phyloP scores from a whole-genome alignment of 2,329 filamentous ascomycete genomes.

The Dothistroma pini region DNA sequence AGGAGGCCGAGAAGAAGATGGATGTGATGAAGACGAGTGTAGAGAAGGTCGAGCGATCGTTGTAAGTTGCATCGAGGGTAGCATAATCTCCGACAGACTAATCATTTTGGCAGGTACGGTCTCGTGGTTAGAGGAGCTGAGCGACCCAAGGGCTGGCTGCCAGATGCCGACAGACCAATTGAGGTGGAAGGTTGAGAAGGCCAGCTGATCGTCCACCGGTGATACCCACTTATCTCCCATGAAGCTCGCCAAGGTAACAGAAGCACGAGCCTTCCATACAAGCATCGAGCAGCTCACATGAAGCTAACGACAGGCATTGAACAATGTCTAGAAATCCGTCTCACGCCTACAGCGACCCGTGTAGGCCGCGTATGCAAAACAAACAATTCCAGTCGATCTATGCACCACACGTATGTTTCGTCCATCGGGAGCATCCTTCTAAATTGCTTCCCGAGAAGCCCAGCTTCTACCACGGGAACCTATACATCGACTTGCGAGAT shows the following conservation, averaged over 20 bases:
- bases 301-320: too few species aligned
- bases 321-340: too few species aligned
- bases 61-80: constrained; percentile 13
- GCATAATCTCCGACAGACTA: not conserved
- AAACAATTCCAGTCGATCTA: too few species aligned
- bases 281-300: not conserved
- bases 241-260: not conserved
- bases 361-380: too few species aligned
- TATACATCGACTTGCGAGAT: not conserved
- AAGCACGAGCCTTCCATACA: not conserved
- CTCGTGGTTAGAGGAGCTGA: constrained; percentile 84
- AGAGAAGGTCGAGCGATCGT: constrained; percentile 77
- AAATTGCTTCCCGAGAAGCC: not conserved
- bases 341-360: too few species aligned
- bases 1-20: constrained; percentile 73
- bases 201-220: not conserved
- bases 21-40: constrained; percentile 84
- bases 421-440: too few species aligned
- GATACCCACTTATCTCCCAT: too few species aligned
- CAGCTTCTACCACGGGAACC: not conserved
- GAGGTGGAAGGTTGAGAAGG: constrained; percentile 38
- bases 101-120: constrained; percentile 56
- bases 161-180: constrained; percentile 55
- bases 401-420: too few species aligned
- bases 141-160: constrained; percentile 86